Base-by-base conservation (phyloP, 495 filamentous ascomycete genomes). In the Neurospora cerealis region DNA sequence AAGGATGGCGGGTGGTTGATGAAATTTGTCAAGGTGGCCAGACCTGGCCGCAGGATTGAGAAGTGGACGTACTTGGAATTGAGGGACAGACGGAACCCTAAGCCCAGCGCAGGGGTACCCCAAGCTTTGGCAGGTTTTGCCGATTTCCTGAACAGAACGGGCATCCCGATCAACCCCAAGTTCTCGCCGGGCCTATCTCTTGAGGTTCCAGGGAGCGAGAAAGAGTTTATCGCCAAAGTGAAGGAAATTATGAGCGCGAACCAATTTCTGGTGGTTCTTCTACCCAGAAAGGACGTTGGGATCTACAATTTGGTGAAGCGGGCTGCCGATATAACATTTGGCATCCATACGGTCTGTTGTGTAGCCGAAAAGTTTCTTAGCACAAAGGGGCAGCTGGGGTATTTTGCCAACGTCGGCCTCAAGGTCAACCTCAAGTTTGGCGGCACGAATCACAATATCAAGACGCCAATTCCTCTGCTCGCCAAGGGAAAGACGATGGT, bases 401-500 rank as follows among this genome's bases (percentile, higher is more conserved):
- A 92, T 77, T 88, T 88, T 42, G 91, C 91, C 75, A 97, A 96
- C 74, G 84, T 95, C 2, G 92, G 84, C 6, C 80, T 96, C 28
- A 97, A 95, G 79, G 88, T 96, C 81, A 97, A 97, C 79, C 80
- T 96, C 62, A 97, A 97, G 81, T 85, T 91, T 73, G 93, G 93
- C 7, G 95, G 95, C 0, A 81, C 85, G 24, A 97, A 97, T 74
- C 93, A 97, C 77, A 79, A 76, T 5, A 77, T 97, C 0, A 75
- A 80, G 1, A 69, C 80, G 0, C 74, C 80, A 0, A 84, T 91
- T 4, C 86, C 84, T 9, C 78, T 93, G n/a, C 78, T 96, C 44
- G 82, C 81, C 44, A 83, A 90, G 2, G 76, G 71, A 21, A 80
- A 77, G 71, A 94, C 92, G 0, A 97, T 97, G 92, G 83, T 97